Conservation (phyloP, 2,329 filamentous ascomycete genomes). For the Colletotrichum godetiae region DNA sequence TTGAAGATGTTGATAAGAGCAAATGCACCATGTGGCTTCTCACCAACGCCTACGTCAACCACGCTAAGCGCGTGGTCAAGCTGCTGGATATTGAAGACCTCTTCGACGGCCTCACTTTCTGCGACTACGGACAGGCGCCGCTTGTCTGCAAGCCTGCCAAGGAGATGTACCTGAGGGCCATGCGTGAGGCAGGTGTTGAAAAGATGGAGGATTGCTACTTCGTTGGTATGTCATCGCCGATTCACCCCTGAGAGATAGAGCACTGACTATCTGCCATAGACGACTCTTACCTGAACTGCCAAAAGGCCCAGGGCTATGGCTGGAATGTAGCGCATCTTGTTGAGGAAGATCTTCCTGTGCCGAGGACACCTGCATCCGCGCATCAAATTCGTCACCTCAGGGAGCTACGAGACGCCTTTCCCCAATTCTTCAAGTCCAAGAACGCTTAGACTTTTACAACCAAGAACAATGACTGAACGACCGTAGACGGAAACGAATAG, state of each 20-base stretch:
- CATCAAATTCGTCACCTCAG: conserved; percentile 81
- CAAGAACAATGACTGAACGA: neutral
- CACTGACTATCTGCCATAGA: conserved; percentile 61
- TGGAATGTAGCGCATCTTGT: conserved; percentile 91
- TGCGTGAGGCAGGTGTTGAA: conserved; percentile 81
- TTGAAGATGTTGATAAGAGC: conserved; percentile 83
- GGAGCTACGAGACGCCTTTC: conserved; percentile 81
- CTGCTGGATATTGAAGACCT: conserved; percentile 86
- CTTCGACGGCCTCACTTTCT: conserved; percentile 96
- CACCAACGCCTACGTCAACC: conserved; percentile 94
- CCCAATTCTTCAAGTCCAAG: conserved; percentile 82
- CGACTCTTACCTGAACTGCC: conserved; percentile 87
- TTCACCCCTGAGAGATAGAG: neutral
- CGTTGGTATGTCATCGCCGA: conserved; percentile 75
- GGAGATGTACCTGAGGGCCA: conserved; percentile 89
- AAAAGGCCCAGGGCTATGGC: conserved; percentile 79
- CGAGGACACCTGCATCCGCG: conserved; percentile 73
- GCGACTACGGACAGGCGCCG: conserved; percentile 81
- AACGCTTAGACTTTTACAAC: conserved; percentile 11
- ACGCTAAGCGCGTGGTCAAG: conserved; percentile 84
- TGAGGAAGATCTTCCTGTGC: conserved; percentile 76
- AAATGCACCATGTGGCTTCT: conserved; percentile 94
- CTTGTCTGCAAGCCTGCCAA: conserved; percentile 89
- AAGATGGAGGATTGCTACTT: conserved; percentile 84
- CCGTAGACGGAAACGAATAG: neutral